Base-by-base conservation (phyloP, 2,329 filamentous ascomycete species). In the Tympanopsis confertula region DNA sequence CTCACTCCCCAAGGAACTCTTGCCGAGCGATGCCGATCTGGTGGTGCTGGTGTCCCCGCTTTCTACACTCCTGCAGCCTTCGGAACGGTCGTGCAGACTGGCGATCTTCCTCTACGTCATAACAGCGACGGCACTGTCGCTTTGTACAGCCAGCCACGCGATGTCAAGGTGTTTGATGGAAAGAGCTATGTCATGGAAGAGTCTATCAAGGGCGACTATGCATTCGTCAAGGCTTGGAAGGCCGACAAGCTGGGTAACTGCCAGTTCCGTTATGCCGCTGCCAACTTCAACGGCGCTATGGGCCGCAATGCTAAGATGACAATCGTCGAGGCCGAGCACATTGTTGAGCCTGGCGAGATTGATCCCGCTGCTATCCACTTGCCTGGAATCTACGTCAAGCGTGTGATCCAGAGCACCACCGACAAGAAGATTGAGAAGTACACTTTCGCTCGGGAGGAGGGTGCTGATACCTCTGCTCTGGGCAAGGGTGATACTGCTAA, bases 181-280 rank as follows among this genome's bases (percentile, higher is more conserved):
- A 78, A 80, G 58, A 69, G 66, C 47, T 82, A 81, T 50, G 69
- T 82, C 32, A 71, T 83, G 68, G 78, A 83, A 50, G 74, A 80
- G 48, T 66, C 75, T 4, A 81, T 83, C 56, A 71, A 72, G 49
- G 78, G 76, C 15, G 78, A 83, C 51, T 79, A 81, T 43, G 78
- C 78, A 5, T 76, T 83, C 45, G 67, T 83, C 38, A 79, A 81
- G 50, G 78, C 78, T 4, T 78, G 71, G 64, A 81, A 79, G 52
- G 78, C 78, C 32, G 78, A 83, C 51, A 73, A 75, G 50, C 61
- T 79, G 20, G 78, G 78, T 26, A 83, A 83, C 56, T 71, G 74
- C 48, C 68, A 70, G 52, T 82, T 82, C 61, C 66, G 76, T 30
- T 71, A 70, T 43, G 66, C 77, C 2, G 74, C 75, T 4, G 68